A percentile compares a stretch with the other conserved stretches of the same genome.
Evolutionary conservation across 345 rosid genomes (phyloP).

Genomic region (Barbarea vulgaris): DNA sequence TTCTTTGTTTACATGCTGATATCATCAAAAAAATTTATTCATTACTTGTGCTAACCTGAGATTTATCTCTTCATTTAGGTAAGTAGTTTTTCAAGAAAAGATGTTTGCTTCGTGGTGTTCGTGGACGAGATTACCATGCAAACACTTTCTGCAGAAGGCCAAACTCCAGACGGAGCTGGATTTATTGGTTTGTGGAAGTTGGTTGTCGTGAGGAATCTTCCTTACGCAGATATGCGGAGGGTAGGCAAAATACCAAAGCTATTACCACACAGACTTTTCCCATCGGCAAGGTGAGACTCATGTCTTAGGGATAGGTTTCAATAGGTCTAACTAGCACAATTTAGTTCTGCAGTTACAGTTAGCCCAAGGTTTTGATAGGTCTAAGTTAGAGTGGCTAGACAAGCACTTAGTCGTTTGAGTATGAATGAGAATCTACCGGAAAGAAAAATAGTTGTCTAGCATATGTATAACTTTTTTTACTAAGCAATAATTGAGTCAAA

Average conservation of each 20-base stretch:
- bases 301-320: conserved; percentile 4
- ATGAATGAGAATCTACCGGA: background rate
- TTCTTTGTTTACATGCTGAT: background rate
- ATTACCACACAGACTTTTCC: conserved; percentile 89
- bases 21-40: background rate
- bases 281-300: conserved; percentile 83
- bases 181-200: conserved; percentile 94
- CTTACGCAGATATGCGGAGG: conserved; percentile 88
- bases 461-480: background rate
- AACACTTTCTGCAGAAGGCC: conserved; percentile 80
- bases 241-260: conserved; percentile 96
- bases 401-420: background rate
- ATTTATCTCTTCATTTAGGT: conserved; percentile 54
- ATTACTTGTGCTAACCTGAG: conserved; percentile 19
- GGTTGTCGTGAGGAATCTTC: conserved; percentile 87
- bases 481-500: conserved; percentile 1
- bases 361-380: no score
- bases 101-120: conserved; percentile 96
- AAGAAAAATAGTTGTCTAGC: background rate
- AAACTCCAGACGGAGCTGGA: conserved; percentile 71
- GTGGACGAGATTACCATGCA: conserved; percentile 80
- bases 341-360: background rate
- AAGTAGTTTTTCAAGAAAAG: conserved; percentile 81
- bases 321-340: conserved; percentile 13
- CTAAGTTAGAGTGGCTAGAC: background rate